Evolutionary conservation across 495 filamentous ascomycete genomes (phyloP).

Genomic region (Corynascus novoguineensis): DNA sequence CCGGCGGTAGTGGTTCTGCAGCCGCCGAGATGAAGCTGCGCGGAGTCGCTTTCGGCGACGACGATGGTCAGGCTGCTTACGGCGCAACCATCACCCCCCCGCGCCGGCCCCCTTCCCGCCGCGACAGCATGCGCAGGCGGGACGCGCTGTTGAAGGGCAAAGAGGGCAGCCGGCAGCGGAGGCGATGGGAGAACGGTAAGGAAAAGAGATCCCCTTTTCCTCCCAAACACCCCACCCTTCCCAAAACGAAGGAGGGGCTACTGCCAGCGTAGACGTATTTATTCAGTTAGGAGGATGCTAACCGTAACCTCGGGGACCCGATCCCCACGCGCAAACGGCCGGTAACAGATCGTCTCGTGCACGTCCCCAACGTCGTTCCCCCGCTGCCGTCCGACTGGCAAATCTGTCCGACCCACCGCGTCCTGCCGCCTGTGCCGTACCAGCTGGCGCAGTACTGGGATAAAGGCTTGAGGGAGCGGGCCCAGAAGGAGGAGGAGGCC

Average conservation of each 20-base stretch:
- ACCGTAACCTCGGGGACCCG: not conserved
- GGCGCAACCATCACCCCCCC: constrained; percentile 28
- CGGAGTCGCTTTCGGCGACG: constrained; percentile 11
- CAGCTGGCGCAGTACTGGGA: constrained; percentile 88
- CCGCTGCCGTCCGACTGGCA: constrained; percentile 78
- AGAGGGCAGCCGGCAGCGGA: constrained; percentile 80
- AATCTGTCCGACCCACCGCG: constrained; percentile 69
- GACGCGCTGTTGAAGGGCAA: constrained; percentile 86
- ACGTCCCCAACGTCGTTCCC: constrained; percentile 79
- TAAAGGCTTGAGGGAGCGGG: constrained; percentile 50
- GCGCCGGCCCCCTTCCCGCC: constrained; percentile 32
- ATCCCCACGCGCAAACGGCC: not conserved
- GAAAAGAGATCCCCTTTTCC: constrained; percentile 14
- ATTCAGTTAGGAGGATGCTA: no score
- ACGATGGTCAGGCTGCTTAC: not conserved
- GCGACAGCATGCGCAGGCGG: constrained; percentile 47
- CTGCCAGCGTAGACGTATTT: no score
- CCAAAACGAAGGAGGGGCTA: no score
- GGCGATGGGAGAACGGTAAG: constrained; percentile 91
- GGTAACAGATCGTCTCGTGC: constrained; percentile 67
- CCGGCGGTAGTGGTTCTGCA: not conserved
- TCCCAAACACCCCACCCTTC: not conserved
- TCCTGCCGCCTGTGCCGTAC: constrained; percentile 70
- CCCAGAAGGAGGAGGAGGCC: constrained; percentile 29
- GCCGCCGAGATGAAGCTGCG: constrained; percentile 21